phyloP scores from a whole-genome alignment of 192 early-diverging fungal genomes.

The Glomus cerebriforme region DNA sequence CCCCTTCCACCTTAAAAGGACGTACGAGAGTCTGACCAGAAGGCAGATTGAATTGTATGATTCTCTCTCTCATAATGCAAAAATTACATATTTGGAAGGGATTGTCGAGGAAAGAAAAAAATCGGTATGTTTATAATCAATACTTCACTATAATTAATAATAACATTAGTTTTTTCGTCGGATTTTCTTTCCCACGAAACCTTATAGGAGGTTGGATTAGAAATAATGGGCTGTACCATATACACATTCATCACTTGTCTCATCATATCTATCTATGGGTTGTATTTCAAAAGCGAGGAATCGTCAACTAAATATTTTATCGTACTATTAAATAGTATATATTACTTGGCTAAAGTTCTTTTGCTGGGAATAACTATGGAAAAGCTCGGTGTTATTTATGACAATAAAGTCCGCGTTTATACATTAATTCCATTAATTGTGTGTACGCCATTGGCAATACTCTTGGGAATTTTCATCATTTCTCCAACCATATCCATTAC shows the following conservation, averaged over 20 bases:
- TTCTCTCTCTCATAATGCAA: background rate
- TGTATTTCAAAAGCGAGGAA: background rate
- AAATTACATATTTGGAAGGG: background rate
- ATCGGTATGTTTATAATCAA: constrained; percentile 12
- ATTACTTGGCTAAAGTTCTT: constrained; percentile 10
- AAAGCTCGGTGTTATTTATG: background rate
- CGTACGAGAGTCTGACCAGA: background rate
- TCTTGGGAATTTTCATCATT: background rate
- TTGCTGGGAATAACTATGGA: background rate
- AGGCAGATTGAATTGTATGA: constrained; percentile 3
- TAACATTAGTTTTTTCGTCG: constrained; percentile 6
- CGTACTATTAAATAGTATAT: background rate
- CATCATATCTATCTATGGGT: background rate
- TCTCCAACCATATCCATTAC: constrained; percentile 1
- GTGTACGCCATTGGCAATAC: constrained; percentile 6
- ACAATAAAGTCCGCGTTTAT: constrained; percentile 5
- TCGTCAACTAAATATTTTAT: constrained; percentile 9
- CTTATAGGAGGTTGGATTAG: constrained; percentile 7
- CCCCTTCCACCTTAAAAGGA: background rate
- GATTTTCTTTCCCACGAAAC: background rate
- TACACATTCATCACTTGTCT: constrained; percentile 1
- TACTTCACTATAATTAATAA: constrained; percentile 9
- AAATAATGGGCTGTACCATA: background rate
- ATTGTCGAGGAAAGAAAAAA: background rate
- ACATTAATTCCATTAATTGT: background rate